These are phyloP conservation scores for Alopecurus myosuroides DNA, from an alignment of 176 grass and related monocot species.

Conservation along the genomic window DNA sequence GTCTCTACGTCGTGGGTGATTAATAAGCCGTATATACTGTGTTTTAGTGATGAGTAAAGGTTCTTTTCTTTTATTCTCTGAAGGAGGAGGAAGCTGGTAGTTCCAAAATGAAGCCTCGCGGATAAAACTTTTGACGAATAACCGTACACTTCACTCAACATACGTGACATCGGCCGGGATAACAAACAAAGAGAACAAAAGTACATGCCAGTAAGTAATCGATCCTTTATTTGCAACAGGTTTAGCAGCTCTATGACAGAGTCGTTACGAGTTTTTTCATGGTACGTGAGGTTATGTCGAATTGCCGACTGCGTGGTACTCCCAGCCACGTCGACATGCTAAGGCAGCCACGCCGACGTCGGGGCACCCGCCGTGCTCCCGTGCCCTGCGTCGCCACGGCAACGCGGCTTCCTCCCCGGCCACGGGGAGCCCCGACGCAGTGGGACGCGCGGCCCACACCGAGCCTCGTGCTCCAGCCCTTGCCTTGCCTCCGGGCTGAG, in stretches of 20 bases:
- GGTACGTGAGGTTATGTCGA: not conserved
- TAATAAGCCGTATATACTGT: no score
- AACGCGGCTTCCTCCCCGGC: constrained; percentile 10
- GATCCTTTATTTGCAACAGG: not conserved
- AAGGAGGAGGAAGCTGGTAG: not conserved
- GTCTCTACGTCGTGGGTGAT: no score
- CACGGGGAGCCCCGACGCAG: constrained; percentile 1
- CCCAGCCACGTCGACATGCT: not conserved
- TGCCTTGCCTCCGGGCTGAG: constrained; percentile 33
- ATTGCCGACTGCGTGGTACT: not conserved
- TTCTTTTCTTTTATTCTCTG: not conserved
- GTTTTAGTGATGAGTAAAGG: no score
- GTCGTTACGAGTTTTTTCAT: not conserved
- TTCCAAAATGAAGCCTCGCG: not conserved
- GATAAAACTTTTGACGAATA: no score
- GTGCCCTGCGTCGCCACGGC: not conserved
- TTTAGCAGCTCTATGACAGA: not conserved
- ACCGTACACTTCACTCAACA: no score
- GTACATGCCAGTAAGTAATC: not conserved
- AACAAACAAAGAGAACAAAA: no score
- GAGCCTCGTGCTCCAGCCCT: constrained; percentile 39
- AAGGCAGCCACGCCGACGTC: not conserved
- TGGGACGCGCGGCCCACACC: constrained; percentile 38
- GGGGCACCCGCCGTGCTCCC: not conserved
- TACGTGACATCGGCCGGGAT: no score